Base-by-base conservation (phyloP, 2,329 filamentous ascomycete genomes). In the Achaetomium macrosporum region DNA sequence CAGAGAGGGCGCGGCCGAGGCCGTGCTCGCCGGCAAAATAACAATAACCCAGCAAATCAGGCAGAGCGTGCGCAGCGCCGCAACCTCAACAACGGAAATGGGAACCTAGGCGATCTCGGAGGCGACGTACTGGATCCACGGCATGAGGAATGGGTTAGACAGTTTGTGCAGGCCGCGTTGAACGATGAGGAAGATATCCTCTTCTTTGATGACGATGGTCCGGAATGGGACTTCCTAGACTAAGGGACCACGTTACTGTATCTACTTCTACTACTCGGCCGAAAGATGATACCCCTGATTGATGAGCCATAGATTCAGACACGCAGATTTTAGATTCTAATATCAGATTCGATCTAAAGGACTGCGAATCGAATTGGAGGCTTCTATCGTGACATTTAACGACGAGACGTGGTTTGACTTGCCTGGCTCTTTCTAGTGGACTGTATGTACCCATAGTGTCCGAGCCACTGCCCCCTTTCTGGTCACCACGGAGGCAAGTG, bases 141-240 rank as follows among this genome's bases (percentile, higher is more conserved):
- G 17, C 72, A 79, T 53, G 71, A 71, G 57, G 76, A 74, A 33
- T 81, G 78, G 78, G 68, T 81, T 42, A 71, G 76, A 44, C 71
- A 73, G 50, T 81, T 81, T 62, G 76, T 81, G 45, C 73, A 73
- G 64, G 71, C 79, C 59, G 78, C 78, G 3, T 68, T 81, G 49
- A 68, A 75, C 33, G 78, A 81, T 59, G 68, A 75, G 57, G 78
- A 81, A 64, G 73, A 79, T 60, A 60, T 69, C 15, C 54, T 72
- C 29, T 69, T 74, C 47, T 66, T 71, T 50, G 74, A 75, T 45
- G 73, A 76, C 45, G 73, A 70, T 39, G 33, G 5, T 11, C 74
- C 73, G 47, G 50, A 47, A 4, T 39, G 47, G 8, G 47, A 54
- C 17, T 20, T 49, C 11, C 36, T 31, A 36, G 39, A 15, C 39